Evolutionary conservation across 2,329 filamentous ascomycete genomes (phyloP).

Genomic region (Aspergillus calidoustus): DNA sequence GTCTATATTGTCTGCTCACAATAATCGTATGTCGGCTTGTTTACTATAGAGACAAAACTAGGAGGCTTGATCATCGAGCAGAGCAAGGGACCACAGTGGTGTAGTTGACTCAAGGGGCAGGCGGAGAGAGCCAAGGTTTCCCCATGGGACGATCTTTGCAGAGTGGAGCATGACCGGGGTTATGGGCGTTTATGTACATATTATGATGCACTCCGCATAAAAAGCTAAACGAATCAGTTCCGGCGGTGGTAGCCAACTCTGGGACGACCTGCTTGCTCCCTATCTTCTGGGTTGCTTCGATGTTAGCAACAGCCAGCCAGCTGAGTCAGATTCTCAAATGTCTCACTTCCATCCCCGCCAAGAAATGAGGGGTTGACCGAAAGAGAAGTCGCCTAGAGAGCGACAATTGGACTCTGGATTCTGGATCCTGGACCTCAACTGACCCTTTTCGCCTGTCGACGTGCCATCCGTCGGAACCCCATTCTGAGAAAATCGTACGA

Average conservation of each 20-base stretch:
- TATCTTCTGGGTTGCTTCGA: background rate
- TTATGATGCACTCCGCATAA: background rate
- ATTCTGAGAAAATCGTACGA: conserved; percentile 13
- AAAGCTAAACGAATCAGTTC: conserved; percentile 4
- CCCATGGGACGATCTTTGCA: conserved; percentile 9
- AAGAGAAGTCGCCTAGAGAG: conserved; percentile 28
- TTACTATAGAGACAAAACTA: background rate
- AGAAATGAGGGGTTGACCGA: conserved; percentile 13
- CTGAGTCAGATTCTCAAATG: conserved; percentile 16
- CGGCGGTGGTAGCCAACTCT: background rate
- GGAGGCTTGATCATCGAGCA: background rate
- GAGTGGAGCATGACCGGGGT: conserved; percentile 3
- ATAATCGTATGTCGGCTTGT: background rate
- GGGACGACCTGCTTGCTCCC: background rate
- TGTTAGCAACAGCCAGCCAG: background rate
- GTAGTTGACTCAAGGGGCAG: background rate
- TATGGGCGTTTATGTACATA: conserved; percentile 1
- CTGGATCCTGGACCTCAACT: background rate
- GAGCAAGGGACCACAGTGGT: background rate
- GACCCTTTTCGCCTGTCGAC: background rate
- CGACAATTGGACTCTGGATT: conserved; percentile 28
- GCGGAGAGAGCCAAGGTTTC: background rate
- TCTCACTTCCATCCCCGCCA: background rate
- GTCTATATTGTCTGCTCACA: background rate
- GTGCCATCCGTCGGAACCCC: background rate